phyloP scores from a whole-genome alignment of 306 rosid species.

The Alnus glutinosa region DNA sequence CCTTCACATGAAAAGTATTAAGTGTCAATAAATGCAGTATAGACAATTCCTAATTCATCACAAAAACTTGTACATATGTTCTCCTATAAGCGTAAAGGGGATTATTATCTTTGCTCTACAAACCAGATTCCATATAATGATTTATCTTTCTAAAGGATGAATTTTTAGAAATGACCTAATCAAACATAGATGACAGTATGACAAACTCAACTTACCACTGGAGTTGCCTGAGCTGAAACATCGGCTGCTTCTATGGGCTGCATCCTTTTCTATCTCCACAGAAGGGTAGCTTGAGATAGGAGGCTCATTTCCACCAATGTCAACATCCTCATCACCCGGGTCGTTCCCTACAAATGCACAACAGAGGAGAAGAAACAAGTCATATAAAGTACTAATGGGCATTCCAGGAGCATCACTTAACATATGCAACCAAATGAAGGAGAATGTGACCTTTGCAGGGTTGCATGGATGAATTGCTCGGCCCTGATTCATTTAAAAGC shows the following conservation, averaged over 20 bases:
- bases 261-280: slow-evolving; percentile 55
- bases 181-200: neutral
- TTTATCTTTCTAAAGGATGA: neutral
- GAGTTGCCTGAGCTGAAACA: slow-evolving; percentile 47
- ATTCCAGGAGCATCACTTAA: neutral
- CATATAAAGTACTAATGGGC: neutral
- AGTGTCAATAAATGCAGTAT: neutral
- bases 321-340: slow-evolving; percentile 67
- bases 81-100: neutral
- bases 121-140: neutral
- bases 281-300: slow-evolving; percentile 69
- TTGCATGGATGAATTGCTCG: slow-evolving; percentile 85
- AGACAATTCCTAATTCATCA: neutral
- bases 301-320: slow-evolving; percentile 68
- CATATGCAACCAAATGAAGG: slow-evolving; percentile 14
- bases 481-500: slow-evolving; percentile 76
- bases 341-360: slow-evolving; percentile 57
- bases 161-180: neutral
- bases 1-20: neutral
- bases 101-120: neutral
- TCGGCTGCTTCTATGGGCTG: slow-evolving; percentile 33
- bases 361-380: neutral
- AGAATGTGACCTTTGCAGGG: slow-evolving; percentile 65
- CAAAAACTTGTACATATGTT: neutral
- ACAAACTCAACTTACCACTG: slow-evolving; percentile 42